A percentile compares a stretch with the other conserved stretches of the same genome.
Conservation (phyloP, 352 stramenopile species). For the Pilasporangium apinafurcum region DNA sequence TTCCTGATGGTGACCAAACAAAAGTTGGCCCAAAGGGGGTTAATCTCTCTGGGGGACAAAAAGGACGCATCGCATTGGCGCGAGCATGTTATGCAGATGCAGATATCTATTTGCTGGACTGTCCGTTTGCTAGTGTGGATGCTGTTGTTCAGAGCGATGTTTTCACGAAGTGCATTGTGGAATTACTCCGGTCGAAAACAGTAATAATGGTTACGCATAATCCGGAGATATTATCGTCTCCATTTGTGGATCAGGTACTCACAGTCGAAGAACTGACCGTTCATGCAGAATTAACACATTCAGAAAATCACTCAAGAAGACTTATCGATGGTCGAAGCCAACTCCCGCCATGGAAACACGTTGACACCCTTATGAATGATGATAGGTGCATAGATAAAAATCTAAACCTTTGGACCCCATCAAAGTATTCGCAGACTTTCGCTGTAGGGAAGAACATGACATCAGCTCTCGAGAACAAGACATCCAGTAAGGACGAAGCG, state of each 20-base stretch:
- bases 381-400: no score
- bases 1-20: conserved; percentile 51
- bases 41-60: conserved; percentile 51
- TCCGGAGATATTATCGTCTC: conserved; percentile 29
- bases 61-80: conserved; percentile 40
- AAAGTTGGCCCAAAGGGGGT: conserved; percentile 39
- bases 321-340: neutral
- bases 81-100: conserved; percentile 45
- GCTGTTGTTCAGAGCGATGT: conserved; percentile 47
- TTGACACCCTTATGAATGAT: no score
- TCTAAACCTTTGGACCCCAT: no score
- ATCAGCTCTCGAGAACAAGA: no score
- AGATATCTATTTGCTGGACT: conserved; percentile 42
- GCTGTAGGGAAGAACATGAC: no score
- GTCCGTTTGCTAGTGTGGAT: conserved; percentile 39
- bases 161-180: conserved; percentile 39
- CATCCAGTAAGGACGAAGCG: neutral
- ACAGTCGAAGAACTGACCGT: conserved; percentile 17
- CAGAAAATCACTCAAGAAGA: conserved; percentile 13
- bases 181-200: conserved; percentile 35
- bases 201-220: conserved; percentile 54
- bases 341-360: conserved; percentile 14
- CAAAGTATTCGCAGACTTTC: no score
- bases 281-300: conserved; percentile 17
- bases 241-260: conserved; percentile 24